A percentile compares a stretch with the other conserved stretches of the same genome.
These are phyloP conservation scores for Claviceps citrina DNA, from an alignment of 2,329 filamentous ascomycete species.

Conservation along the genomic window DNA sequence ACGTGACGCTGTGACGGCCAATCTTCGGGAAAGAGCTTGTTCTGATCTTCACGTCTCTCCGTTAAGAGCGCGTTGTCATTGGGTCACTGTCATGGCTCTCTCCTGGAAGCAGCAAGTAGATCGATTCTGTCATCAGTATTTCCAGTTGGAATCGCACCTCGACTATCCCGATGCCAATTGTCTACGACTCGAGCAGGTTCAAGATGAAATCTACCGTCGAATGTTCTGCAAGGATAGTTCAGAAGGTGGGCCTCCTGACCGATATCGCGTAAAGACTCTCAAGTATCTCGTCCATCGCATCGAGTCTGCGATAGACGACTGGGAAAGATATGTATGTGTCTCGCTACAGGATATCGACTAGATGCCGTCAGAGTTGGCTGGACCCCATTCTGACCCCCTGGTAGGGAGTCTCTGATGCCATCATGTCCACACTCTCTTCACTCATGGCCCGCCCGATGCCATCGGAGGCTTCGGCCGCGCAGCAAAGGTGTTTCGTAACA, in stretches of 20 bases:
- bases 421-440: conserved; percentile 53
- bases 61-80: not conserved
- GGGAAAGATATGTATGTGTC: conserved; percentile 69
- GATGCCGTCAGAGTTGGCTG: not conserved
- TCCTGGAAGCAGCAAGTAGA: conserved; percentile 13
- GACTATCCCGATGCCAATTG: conserved; percentile 44
- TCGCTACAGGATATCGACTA: not conserved
- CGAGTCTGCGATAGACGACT: conserved; percentile 61
- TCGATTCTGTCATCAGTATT: conserved; percentile 58
- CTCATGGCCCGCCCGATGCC: conserved; percentile 49
- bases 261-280: conserved; percentile 57
- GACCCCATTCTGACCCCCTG: conserved; percentile 13
- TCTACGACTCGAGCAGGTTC: conserved; percentile 45
- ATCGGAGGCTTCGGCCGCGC: conserved; percentile 49
- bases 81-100: not conserved
- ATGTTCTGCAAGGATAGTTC: conserved; percentile 48
- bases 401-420: conserved; percentile 70
- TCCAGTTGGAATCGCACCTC: conserved; percentile 55
- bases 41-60: too few species aligned
- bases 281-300: conserved; percentile 58
- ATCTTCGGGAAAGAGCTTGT: not conserved
- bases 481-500: conserved; percentile 60
- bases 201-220: conserved; percentile 47
- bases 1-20: not conserved
- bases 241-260: conserved; percentile 43